A percentile compares a stretch with the other conserved stretches of the same genome.
phyloP scores from a whole-genome alignment of 2,329 filamentous ascomycete species.

The Aspergillaceae sp. region DNA sequence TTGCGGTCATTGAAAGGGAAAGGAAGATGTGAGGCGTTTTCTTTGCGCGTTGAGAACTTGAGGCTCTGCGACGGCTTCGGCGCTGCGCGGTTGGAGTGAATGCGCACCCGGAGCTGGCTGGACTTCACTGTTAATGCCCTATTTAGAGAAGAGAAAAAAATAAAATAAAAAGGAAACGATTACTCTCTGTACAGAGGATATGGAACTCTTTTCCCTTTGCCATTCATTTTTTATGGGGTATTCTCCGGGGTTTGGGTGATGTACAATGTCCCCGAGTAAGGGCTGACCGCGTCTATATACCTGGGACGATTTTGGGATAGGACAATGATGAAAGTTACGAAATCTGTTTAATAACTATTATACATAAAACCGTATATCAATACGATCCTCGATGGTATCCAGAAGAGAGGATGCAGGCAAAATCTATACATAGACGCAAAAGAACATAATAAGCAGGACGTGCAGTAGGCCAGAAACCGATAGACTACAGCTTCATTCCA shows the following conservation, averaged over 20 bases:
- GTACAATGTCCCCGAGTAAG: too few relatives aligned
- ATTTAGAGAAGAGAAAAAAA: not conserved
- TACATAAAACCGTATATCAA: not conserved
- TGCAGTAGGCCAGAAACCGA: constrained; percentile 1
- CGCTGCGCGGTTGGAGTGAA: not conserved
- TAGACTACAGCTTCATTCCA: constrained; percentile 81
- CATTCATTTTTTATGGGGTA: too few relatives aligned
- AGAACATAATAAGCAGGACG: constrained; percentile 2
- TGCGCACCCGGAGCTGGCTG: constrained; percentile 5
- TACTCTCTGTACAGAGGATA: too few relatives aligned
- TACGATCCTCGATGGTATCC: not conserved
- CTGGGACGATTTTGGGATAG: too few relatives aligned
- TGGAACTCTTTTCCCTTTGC: too few relatives aligned
- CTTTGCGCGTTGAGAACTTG: not conserved
- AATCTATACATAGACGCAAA: constrained; percentile 2
- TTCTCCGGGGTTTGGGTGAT: too few relatives aligned
- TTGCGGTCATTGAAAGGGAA: constrained; percentile 7
- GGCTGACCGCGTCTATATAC: too few relatives aligned
- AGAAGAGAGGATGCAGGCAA: not conserved
- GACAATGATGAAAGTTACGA: too few relatives aligned
- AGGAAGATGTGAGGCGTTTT: not conserved
- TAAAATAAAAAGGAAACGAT: not conserved
- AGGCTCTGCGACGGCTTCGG: not conserved
- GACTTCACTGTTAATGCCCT: not conserved
- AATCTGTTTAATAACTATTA: not conserved